Evolutionary conservation across 2,329 filamentous ascomycete genomes (phyloP).

Genomic region (Curvularia hawaiiensis): DNA sequence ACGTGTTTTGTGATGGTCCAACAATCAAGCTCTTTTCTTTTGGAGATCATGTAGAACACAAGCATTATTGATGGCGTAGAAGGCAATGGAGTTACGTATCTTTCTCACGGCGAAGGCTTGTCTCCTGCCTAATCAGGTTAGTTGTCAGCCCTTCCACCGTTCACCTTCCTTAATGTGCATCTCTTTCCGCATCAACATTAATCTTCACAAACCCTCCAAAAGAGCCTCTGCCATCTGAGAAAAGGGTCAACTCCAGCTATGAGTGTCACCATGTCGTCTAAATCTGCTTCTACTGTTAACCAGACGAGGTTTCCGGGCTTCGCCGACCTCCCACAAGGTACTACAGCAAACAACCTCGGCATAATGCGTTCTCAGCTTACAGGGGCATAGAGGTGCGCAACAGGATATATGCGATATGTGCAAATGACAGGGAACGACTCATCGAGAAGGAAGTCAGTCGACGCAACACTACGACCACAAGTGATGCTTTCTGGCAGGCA

Average conservation of each 20-base stretch:
- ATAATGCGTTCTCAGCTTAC: constrained; percentile 10
- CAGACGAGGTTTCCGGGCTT: constrained; percentile 11
- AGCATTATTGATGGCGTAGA: constrained; percentile 1
- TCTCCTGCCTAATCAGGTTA: constrained; percentile 14
- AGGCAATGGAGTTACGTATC: constrained; percentile 15
- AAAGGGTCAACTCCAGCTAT: constrained; percentile 2
- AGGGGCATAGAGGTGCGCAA: constrained; percentile 15
- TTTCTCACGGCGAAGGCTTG: constrained; percentile 5
- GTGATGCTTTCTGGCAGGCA: constrained; percentile 10
- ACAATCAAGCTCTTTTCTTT: background rate
- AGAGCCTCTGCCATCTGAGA: constrained; percentile 9
- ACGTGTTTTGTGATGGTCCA: background rate
- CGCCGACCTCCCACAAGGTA: constrained; percentile 15
- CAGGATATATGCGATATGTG: constrained; percentile 14
- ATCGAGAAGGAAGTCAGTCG: constrained; percentile 16
- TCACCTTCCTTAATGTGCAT: constrained; percentile 13
- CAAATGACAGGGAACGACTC: constrained; percentile 12
- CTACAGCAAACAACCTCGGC: constrained; percentile 13
- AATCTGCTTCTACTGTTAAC: constrained; percentile 8
- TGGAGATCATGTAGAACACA: background rate
- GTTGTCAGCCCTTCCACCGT: constrained; percentile 1
- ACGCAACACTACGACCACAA: constrained; percentile 5
- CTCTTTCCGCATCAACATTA: constrained; percentile 1
- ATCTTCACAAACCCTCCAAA: constrained; percentile 4
- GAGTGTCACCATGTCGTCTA: constrained; percentile 12